Evolutionary conservation across 2,329 filamentous ascomycete genomes (phyloP), one percentile per base, ranked within the genome.

Genomic region (Tetracladium maxilliforme): DNA sequence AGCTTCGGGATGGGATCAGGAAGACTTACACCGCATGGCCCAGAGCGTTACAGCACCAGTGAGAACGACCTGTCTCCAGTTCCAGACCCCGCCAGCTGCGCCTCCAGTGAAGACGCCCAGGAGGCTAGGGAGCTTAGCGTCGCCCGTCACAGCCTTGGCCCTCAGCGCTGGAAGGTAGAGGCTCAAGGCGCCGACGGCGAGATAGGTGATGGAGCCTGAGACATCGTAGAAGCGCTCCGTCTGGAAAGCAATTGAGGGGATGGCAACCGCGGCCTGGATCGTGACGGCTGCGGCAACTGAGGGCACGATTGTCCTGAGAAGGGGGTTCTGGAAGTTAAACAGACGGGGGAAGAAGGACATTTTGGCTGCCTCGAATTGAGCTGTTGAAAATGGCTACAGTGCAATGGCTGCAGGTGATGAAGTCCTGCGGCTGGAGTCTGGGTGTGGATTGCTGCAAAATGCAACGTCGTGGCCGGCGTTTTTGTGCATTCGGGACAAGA

Each of bases 151-250:
- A 25, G 55, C 54, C 22, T 58, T 54, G 10, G 64, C 64, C 21
- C 70, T 56, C 28, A 74, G 48, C 4, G 61, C 58, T 1, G 72
- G 72, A 10, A 78, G 52, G 33, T 66, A 70, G 10, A 79, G 51
- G 30, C 63, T 69, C 15, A 77, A 45, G 1, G 66, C 63, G 10
- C 68, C 69, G 42, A 72, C 71, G 27, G 68, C 66, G 19, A 79
- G 56, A 41, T 74, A 76, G 3, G 73, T 78, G 16, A 74, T 40
- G 10, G 70, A 71, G 23, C 74, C 74, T 3, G 69, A 73, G 23
- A 74, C 45, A 42, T 80, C 75, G 43, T 75, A 80, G 54, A 75
- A 76, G 19, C 66, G 62, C 40, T 80, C 75, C 6, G 66, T 64
- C 38, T 70, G 60, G 16, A 55, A 51, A 14, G 60, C 33, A 31